Evolutionary conservation across 768 basidiomycete genomes (phyloP), one percentile per base, ranked within the genome.

Genomic region (Boletus fagicola): DNA sequence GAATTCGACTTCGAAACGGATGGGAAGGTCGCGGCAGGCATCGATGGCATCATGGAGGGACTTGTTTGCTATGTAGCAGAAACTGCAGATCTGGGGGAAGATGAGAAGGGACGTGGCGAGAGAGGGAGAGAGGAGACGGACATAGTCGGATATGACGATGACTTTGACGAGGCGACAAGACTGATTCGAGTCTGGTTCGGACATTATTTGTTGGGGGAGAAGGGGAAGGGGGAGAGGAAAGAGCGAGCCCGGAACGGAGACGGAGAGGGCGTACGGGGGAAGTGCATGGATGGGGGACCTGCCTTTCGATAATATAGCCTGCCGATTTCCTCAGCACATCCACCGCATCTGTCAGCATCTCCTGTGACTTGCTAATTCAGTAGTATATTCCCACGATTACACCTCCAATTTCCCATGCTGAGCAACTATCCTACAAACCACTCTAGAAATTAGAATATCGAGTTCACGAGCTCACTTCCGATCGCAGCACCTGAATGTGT

Each of bases 391-490:
- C 35, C 68, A 71, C 67, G 47, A 33, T 42, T 5, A 65, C n/a
- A 16, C 46, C 47, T 36, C 47, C 45, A 1, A 33, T 24, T 60
- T 68, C 65, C 24, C 68, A 69, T 64, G 56, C 54, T 53, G 50
- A 64, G 46, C 51, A 56, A 64, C 52, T 56, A 54, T 51, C 44
- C 52, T 59, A 65, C 53, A 52, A 28, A 36, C 30, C 39, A 42
- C 59, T 40, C 39, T 40, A 36, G 35, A 36, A 36, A 36, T 20
- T 70, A 83, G 67, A 83, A 81, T 39, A 81, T 74, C n/a, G 77
- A 65, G 60, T 80, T 74, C 59, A 83, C 68, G 26, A 82, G 64
- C 15, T 72, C 78, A 49, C 75, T 71, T 28, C 76, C 77, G 45
- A 81, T 61, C 22, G 78, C 78, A 59, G 76, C 75, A 38, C 81